Evolutionary conservation across 2,329 filamentous ascomycete genomes (phyloP), one percentile per base, ranked within the genome.

Genomic region (Hirsutella minnesotensis): DNA sequence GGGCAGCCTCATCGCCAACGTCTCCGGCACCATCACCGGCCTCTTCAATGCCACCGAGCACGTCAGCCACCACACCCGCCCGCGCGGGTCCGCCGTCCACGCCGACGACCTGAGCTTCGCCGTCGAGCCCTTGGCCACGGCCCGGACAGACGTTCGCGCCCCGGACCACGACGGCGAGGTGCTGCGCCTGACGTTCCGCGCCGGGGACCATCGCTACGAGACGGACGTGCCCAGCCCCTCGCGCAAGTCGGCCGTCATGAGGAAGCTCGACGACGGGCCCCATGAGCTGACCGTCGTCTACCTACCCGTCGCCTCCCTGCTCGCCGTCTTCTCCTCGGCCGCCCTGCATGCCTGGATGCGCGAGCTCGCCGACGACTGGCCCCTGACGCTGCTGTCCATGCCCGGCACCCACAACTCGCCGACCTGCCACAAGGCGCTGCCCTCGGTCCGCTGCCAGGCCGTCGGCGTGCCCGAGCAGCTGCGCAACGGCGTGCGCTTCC

Each of bases 321-420:
- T 82, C 9, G 64, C 77, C 34, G 68, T 96, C 47, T 80, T 82
- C 63, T 86, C 80, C 47, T 87, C 80, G 5, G 73, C 81, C 15
- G 72, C 78, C 42, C 73, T 89, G 40, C 59, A 78, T 47, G 65
- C 70, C 42, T 95, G 92, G 92, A 96, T 96, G 89, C 64, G 70
- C 44, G 72, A 80, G 47, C 71, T 96, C 35, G 69, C 73, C 46
- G 77, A 89, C 54, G 72, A 79, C 18, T 82, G 78, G 41, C 79
- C 86, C 2, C 69, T 96, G 4, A 84, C 86, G 1, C 74, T 82
- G 3, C 77, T 98, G 40, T 92, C 84, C 40, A 92, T 96, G 48
- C 92, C 92, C 0, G 92, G 92, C 49, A 95, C 92, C 0, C 92
- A 98, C 69, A 96, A 98, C 66, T 86, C 85, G 16, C 86, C 92